Evolutionary conservation across 2,329 filamentous ascomycete genomes (phyloP).

Genomic region (Cladosporium sphaerospermum): DNA sequence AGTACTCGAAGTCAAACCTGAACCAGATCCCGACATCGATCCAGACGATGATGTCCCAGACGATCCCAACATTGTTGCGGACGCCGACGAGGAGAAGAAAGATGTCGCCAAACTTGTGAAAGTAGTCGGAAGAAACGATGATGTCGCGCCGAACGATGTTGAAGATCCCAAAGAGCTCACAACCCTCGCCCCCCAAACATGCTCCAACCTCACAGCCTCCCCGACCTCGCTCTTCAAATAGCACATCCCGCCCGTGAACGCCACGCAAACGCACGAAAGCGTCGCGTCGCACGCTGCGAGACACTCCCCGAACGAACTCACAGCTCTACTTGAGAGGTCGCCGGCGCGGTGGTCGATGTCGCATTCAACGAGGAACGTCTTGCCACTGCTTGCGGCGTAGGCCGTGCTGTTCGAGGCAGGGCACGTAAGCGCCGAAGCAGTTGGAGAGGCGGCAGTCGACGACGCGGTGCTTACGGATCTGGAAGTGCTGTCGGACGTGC

Average conservation of each 20-base stretch:
- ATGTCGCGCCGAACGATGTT: not conserved
- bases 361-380: slow-evolving; percentile 21
- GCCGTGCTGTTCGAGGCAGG: slow-evolving; percentile 14
- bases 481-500: not conserved
- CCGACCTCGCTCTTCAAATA: slow-evolving; percentile 26
- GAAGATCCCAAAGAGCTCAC: not conserved
- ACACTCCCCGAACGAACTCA: slow-evolving; percentile 11
- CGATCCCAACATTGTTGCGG: too few species aligned
- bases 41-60: too few species aligned
- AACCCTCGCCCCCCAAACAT: slow-evolving; percentile 25
- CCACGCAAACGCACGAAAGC: slow-evolving; percentile 9
- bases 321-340: slow-evolving; percentile 10
- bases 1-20: too few species aligned
- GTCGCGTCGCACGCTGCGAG: slow-evolving; percentile 14
- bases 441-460: not conserved
- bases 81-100: not conserved
- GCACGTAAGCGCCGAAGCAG: slow-evolving; percentile 11
- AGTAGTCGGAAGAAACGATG: not conserved
- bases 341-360: slow-evolving; percentile 21
- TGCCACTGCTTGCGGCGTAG: slow-evolving; percentile 13
- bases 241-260: slow-evolving; percentile 1
- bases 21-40: too few species aligned
- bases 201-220: slow-evolving; percentile 14
- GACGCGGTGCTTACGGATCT: not conserved
- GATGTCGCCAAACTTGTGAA: not conserved